A percentile compares a stretch with the other conserved stretches of the same genome.
Conservation (phyloP, 495 filamentous ascomycete genomes). For the Aspergillus biplanus region DNA sequence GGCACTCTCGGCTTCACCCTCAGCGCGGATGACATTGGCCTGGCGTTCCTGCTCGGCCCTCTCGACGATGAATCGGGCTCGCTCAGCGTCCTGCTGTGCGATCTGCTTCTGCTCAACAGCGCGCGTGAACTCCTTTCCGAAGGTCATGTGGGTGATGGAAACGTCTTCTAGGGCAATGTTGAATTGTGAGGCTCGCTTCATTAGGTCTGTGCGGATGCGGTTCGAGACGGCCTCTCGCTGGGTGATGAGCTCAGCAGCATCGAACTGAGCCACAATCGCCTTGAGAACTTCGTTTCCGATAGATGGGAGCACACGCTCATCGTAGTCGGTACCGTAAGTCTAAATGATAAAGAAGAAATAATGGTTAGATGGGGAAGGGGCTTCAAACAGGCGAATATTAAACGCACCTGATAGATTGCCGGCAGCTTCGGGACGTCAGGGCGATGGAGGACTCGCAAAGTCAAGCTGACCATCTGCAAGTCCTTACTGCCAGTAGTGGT, state of each 20-base stretch:
- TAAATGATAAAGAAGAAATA: constrained; percentile 17
- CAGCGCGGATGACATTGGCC: constrained; percentile 95
- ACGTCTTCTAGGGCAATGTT: constrained; percentile 99
- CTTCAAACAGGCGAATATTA: neutral
- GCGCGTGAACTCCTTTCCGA: constrained; percentile 97
- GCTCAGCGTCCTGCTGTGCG: constrained; percentile 97
- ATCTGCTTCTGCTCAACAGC: constrained; percentile 99
- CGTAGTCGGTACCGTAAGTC: constrained; percentile 93
- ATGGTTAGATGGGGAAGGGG: neutral
- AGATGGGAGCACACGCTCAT: constrained; percentile 98
- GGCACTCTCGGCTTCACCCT: constrained; percentile 95
- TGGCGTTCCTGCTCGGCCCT: constrained; percentile 98
- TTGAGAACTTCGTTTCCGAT: constrained; percentile 99
- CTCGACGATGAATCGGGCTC: constrained; percentile 97
- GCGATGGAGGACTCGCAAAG: constrained; percentile 90
- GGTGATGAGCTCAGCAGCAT: constrained; percentile 98
- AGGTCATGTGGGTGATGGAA: constrained; percentile 99
- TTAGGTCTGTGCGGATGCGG: constrained; percentile 91
- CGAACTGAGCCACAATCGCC: constrained; percentile 97
- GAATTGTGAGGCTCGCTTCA: constrained; percentile 96
- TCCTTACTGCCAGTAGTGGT: constrained; percentile 99
- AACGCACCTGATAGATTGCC: constrained; percentile 95
- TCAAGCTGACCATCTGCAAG: constrained; percentile 99
- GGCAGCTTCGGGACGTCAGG: constrained; percentile 91
- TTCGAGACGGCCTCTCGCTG: constrained; percentile 95